A percentile compares a stretch with the other conserved stretches of the same genome.
These are phyloP conservation scores for Gardenia jasminoides DNA, from an alignment of 257 asterid species.

Conservation along the genomic window DNA sequence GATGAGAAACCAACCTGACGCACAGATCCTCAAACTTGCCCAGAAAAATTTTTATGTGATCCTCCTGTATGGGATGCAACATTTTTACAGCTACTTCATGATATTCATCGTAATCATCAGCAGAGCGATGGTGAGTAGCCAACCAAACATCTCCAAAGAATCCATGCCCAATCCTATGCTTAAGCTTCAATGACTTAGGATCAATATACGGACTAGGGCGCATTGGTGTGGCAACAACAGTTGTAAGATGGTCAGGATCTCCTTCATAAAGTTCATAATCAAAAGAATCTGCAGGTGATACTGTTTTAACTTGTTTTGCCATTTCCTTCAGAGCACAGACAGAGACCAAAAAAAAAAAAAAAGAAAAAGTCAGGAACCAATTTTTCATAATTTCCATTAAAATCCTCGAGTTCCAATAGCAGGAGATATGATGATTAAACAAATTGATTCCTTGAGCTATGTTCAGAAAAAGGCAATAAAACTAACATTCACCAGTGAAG, in stretches of 20 bases:
- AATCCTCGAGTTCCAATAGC: neutral
- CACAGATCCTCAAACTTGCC: constrained; percentile 42
- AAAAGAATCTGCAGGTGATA: constrained; percentile 22
- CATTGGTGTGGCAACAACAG: constrained; percentile 29
- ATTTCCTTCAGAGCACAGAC: constrained; percentile 11
- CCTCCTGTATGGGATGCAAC: constrained; percentile 48
- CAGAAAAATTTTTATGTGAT: constrained; percentile 32
- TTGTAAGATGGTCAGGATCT: constrained; percentile 44
- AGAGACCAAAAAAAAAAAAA: neutral
- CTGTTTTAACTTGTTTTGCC: constrained; percentile 22
- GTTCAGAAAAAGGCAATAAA: neutral
- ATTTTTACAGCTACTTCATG: constrained; percentile 68
- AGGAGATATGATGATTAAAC: neutral
- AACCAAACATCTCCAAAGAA: constrained; percentile 69
- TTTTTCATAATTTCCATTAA: no score
- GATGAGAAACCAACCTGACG: constrained; percentile 34
- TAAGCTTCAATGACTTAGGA: constrained; percentile 48
- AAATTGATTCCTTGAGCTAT: neutral
- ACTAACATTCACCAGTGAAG: neutral
- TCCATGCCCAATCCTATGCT: constrained; percentile 65
- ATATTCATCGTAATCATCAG: constrained; percentile 49
- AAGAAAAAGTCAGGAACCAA: neutral
- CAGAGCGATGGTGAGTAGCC: constrained; percentile 63
- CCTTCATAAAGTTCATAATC: constrained; percentile 45
- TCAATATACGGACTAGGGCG: constrained; percentile 33